These are phyloP conservation scores for Hirschioporus abietinus DNA, from an alignment of 768 basidiomycete species.

Conservation along the genomic window DNA sequence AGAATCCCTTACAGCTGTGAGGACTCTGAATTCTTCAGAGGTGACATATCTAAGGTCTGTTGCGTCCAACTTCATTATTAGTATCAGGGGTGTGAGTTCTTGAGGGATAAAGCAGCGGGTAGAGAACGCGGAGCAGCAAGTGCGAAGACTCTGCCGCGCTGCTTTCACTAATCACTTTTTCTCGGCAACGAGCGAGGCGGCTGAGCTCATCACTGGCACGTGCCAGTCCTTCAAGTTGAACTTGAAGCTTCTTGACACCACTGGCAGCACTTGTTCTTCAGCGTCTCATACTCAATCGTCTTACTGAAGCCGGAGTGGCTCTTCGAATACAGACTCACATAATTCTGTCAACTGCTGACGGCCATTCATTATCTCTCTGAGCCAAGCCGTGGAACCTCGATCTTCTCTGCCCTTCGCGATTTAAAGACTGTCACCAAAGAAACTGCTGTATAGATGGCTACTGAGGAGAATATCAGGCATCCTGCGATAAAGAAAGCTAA, in stretches of 20 bases:
- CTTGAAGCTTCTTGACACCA: no score
- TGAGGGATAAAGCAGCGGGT: not conserved
- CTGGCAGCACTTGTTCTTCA: no score
- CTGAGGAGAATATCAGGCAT: not conserved
- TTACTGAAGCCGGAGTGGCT: no score
- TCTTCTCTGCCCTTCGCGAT: not conserved
- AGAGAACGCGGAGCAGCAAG: not conserved
- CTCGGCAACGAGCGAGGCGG: not conserved
- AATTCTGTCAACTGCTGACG: no score
- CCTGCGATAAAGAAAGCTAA: conserved; percentile 23
- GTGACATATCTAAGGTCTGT: conserved; percentile 92
- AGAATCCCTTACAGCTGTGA: conserved; percentile 67
- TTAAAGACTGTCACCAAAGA: not conserved
- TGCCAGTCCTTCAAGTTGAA: no score
- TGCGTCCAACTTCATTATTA: conserved; percentile 85
- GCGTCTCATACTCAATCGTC: no score
- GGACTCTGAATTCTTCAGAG: conserved; percentile 90
- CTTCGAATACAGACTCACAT: no score
- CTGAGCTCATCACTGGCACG: no score
- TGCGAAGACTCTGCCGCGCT: conserved; percentile 2
- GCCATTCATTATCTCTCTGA: no score
- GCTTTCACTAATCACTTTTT: conserved; percentile 1
- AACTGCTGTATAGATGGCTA: not conserved
- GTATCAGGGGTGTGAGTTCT: not conserved
- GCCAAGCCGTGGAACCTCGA: no score